phyloP scores from a whole-genome alignment of 208 protist genomes.

The Perkinsela sp. region DNA sequence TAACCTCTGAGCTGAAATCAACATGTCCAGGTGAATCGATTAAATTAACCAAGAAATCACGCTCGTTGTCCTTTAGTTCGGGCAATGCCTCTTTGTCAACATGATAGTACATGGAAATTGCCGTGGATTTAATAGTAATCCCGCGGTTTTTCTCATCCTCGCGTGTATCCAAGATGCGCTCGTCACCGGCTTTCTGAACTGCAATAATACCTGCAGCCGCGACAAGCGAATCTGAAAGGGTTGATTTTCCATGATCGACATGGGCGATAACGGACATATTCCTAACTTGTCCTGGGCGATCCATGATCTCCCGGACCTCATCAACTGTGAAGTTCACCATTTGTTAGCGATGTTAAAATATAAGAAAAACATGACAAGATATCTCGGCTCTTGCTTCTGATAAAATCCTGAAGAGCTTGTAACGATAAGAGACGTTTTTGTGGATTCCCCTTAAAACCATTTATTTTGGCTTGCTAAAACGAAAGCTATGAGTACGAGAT shows the following conservation, averaged over 20 bases:
- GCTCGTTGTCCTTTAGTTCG: conserved; percentile 13
- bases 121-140: conserved; percentile 99
- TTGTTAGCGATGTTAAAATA: too few relatives aligned
- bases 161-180: conserved; percentile 30
- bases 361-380: too few relatives aligned
- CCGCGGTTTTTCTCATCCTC: conserved; percentile 73
- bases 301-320: conserved; percentile 32
- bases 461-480: too few relatives aligned
- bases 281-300: conserved; percentile 23
- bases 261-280: conserved; percentile 47
- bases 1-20: conserved; percentile 96
- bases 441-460: too few relatives aligned
- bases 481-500: too few relatives aligned
- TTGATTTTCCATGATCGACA: conserved; percentile 39
- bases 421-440: too few relatives aligned
- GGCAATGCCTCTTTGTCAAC: conserved; percentile 31
- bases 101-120: conserved; percentile 91
- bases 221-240: conserved; percentile 87
- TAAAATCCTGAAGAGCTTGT: too few relatives aligned
- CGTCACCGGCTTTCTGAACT: conserved; percentile 31
- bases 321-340: conserved; percentile 50
- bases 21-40: conserved; percentile 79
- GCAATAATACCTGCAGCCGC: conserved; percentile 78
- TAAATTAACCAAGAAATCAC: conserved; percentile 79
- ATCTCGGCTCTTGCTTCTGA: too few relatives aligned